A percentile compares a stretch with the other conserved stretches of the same genome.
Conservation (phyloP, 1,139 yeast species). For the Fermentozyma sake region DNA sequence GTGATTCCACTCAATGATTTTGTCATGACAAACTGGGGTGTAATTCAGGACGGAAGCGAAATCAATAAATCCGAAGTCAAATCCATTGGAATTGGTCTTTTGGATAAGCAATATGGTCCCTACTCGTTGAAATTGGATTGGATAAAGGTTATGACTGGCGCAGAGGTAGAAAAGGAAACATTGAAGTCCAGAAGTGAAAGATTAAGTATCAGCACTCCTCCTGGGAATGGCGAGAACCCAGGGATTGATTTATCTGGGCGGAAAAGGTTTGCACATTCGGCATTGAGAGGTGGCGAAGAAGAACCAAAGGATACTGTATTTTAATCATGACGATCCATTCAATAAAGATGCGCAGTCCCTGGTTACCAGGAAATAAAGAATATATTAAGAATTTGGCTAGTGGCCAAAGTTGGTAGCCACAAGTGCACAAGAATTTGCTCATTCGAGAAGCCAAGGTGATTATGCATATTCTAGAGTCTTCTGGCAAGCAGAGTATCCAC, state of each 20-base stretch:
- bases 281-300: constrained; percentile 9
- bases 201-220: constrained; percentile 12
- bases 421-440: too few relatives aligned
- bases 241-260: constrained; percentile 3
- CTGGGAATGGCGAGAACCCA: constrained; percentile 5
- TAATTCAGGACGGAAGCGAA: constrained; percentile 61
- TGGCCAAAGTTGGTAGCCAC: too few relatives aligned
- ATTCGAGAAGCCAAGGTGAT: too few relatives aligned
- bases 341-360: too few relatives aligned
- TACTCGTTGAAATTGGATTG: constrained; percentile 67
- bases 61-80: constrained; percentile 63
- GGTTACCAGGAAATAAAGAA: too few relatives aligned
- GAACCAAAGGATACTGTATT: constrained; percentile 34
- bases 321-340: too few relatives aligned
- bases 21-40: constrained; percentile 81
- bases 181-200: constrained; percentile 27
- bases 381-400: too few relatives aligned
- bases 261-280: constrained; percentile 2
- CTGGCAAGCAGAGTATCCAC: too few relatives aligned
- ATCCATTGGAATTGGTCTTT: constrained; percentile 74
- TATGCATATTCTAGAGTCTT: too few relatives aligned
- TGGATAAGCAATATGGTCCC: constrained; percentile 79
- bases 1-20: constrained; percentile 73
- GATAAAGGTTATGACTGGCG: constrained; percentile 65
- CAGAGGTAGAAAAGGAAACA: constrained; percentile 39